Conservation (phyloP, 2,329 filamentous ascomycete species). For the Ceratocystis harringtonii region DNA sequence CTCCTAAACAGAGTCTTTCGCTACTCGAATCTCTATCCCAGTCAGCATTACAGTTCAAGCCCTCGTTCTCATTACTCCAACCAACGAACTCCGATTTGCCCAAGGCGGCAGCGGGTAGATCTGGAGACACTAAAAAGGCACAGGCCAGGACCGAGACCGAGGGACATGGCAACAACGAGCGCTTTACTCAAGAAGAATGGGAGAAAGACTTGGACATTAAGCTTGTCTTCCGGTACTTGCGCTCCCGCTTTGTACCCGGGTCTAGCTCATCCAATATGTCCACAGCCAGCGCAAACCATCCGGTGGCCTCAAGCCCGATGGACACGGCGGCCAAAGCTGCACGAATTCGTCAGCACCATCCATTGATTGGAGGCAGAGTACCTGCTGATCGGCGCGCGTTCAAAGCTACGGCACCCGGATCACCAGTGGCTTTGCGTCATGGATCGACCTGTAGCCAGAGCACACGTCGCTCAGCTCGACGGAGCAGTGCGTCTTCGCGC, state of each 20-base stretch:
- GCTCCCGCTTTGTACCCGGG: conserved; percentile 48
- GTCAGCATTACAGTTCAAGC: conserved; percentile 15
- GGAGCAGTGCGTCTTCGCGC: conserved; percentile 55
- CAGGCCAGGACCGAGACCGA: not conserved
- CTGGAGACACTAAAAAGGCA: not conserved
- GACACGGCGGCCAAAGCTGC: conserved; percentile 64
- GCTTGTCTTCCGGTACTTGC: conserved; percentile 79
- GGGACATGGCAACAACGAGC: conserved; percentile 13
- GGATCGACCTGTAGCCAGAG: conserved; percentile 72
- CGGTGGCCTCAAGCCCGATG: conserved; percentile 38
- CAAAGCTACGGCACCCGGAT: conserved; percentile 37
- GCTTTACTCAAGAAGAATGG: conserved; percentile 68
- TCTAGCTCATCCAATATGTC: conserved; percentile 31
- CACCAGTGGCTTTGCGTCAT: conserved; percentile 34
- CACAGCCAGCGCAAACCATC: conserved; percentile 30
- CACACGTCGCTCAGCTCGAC: conserved; percentile 54
- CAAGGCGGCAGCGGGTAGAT: not conserved
- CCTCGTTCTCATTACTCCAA: conserved; percentile 19
- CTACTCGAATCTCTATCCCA: conserved; percentile 9
- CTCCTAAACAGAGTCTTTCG: conserved; percentile 19
- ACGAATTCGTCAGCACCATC: conserved; percentile 76
- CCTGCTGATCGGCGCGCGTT: conserved; percentile 42
- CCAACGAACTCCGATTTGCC: conserved; percentile 22
- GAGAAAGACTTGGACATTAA: conserved; percentile 81
- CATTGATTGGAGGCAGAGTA: conserved; percentile 52